phyloP scores from a whole-genome alignment of 2,329 filamentous ascomycete species.

The Epichloe baconii region DNA sequence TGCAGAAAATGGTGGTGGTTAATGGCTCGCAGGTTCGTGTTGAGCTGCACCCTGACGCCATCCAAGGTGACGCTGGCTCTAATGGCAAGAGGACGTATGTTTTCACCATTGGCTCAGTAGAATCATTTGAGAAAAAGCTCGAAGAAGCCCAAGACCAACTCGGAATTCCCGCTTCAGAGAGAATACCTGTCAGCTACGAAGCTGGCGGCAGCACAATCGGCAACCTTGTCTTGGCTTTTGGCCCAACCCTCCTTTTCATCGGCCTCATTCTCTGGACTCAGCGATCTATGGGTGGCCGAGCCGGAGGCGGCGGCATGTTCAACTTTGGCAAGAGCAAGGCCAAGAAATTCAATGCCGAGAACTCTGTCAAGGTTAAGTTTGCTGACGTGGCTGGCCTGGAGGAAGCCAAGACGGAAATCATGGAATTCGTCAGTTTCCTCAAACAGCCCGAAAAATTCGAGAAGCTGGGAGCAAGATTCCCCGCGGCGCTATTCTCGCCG shows the following conservation, averaged over 20 bases:
- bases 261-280: conserved; percentile 71
- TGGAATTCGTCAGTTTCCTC: conserved; percentile 97
- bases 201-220: conserved; percentile 63
- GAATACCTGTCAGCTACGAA: conserved; percentile 84
- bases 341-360: conserved; percentile 96
- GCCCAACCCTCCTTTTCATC: conserved; percentile 75
- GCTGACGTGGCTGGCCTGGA: conserved; percentile 95
- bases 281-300: conserved; percentile 57
- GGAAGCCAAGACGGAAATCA: conserved; percentile 94
- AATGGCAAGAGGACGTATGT: conserved; percentile 46
- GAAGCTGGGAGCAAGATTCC: conserved; percentile 91
- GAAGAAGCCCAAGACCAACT: conserved; percentile 83
- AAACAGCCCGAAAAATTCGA: conserved; percentile 89
- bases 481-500: conserved; percentile 87
- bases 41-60: conserved; percentile 62
- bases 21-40: conserved; percentile 62
- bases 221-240: conserved; percentile 64
- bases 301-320: conserved; percentile 66
- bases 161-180: conserved; percentile 71
- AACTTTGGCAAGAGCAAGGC: conserved; percentile 92
- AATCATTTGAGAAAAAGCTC: conserved; percentile 79
- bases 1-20: conserved; percentile 81
- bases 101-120: conserved; percentile 90
- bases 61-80: conserved; percentile 25
- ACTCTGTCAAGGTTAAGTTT: conserved; percentile 93